Conservation (phyloP, 2,329 filamentous ascomycete species). For the Trichoderma sp. region DNA sequence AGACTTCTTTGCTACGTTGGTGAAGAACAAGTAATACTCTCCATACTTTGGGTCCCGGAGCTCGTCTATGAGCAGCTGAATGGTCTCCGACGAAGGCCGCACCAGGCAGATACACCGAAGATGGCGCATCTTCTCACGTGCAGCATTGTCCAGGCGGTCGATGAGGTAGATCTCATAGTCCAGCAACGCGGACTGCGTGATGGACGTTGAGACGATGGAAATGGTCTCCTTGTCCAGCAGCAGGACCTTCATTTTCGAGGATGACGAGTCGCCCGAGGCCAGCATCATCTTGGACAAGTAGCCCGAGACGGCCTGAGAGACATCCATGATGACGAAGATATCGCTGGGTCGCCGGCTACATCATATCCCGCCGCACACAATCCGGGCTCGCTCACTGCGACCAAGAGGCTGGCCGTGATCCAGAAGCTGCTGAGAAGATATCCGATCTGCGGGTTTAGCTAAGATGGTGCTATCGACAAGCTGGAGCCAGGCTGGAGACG, state of each 20-base stretch:
- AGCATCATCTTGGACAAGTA: slow-evolving; percentile 98
- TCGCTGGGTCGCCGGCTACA: slow-evolving; percentile 1
- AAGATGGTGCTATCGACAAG: not conserved
- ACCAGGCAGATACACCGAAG: slow-evolving; percentile 91
- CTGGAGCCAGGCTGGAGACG: slow-evolving; percentile 23
- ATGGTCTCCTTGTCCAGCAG: slow-evolving; percentile 93
- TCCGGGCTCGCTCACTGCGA: not conserved
- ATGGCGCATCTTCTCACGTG: slow-evolving; percentile 97
- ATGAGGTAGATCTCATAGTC: slow-evolving; percentile 98
- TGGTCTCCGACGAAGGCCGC: slow-evolving; percentile 86
- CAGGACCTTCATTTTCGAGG: slow-evolving; percentile 97
- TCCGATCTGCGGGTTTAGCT: not conserved
- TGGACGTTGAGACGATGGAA: slow-evolving; percentile 89
- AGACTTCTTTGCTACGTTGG: slow-evolving; percentile 96
- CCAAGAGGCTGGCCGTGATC: not conserved
- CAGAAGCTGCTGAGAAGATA: not conserved
- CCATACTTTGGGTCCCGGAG: slow-evolving; percentile 95
- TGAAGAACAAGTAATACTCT: slow-evolving; percentile 96
- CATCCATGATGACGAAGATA: slow-evolving; percentile 68
- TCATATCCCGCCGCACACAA: slow-evolving; percentile 21
- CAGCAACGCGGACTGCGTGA: slow-evolving; percentile 90
- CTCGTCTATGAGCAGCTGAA: slow-evolving; percentile 93
- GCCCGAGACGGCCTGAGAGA: slow-evolving; percentile 87
- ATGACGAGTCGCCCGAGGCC: slow-evolving; percentile 65
- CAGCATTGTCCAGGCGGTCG: slow-evolving; percentile 87